Base-by-base conservation (phyloP, 108 stramenopile species). In the Discostella pseudostelligera region DNA sequence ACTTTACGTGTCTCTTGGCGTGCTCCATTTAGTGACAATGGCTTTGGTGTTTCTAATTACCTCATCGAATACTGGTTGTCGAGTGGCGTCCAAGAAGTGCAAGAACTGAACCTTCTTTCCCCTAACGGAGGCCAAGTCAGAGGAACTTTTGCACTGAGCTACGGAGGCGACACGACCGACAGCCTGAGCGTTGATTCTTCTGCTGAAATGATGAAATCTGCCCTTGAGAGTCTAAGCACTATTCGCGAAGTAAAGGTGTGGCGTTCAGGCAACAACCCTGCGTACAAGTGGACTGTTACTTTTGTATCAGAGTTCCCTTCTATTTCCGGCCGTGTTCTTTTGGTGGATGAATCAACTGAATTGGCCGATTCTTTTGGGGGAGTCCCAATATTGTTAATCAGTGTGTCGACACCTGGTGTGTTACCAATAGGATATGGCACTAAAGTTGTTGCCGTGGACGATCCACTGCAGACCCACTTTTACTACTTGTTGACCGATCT, bases 21-120 rank as follows among this genome's bases (percentile, higher is more conserved):
- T 9, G 36, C 76, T 16, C 90, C 90, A 25, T 19, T 28, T 7
- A 54, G 47, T 24, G 48, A 60, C 67, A 79, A 77, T 47, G 90
- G 90, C n/a, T 83, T 83, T 42, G 32, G 59, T n/a, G 51, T 85
- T 37, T 48, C 65, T 8, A 55, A 60, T 28, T 92, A 88, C 62
- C 59, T 74, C 39, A 72, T 92, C 7, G 90, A 92, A 70, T 89
- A 87, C 81, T 92, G 84, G 80, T 45, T 68, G 24, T 70, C 81
- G 6, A 45, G 60, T 16, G 79, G 74, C 1, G 44, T 50, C 29
- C 39, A 68, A 8, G 84, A 87, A 67, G 68, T 87, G 22, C 82
- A 89, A 55, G 36, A 70, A 35, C 40, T 85, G 19, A 11, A 22
- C 37, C 60, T 80, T 53, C 36, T 20, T 9, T 44, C 76, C 26